Evolutionary conservation across 106 monocot genomes (phyloP).

Genomic region (Allium sativum): DNA sequence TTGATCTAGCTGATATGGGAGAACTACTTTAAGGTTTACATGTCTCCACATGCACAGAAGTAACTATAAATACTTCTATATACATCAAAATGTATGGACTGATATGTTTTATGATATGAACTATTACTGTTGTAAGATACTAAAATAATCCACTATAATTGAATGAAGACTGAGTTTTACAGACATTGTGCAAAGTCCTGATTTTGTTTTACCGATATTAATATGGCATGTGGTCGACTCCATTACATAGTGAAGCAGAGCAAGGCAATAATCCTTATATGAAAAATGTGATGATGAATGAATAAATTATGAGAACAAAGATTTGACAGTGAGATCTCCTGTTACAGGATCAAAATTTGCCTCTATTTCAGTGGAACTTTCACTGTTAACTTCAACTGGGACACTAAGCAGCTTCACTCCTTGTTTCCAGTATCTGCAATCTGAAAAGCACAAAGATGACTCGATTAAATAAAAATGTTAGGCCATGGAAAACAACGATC

Average conservation of each 20-base stretch:
- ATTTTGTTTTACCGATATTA: no score
- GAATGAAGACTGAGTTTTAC: no score
- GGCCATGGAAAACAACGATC: background rate
- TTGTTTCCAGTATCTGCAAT: constrained; percentile 86
- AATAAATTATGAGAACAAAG: constrained; percentile 15
- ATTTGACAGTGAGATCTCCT: constrained; percentile 45
- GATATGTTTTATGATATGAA: no score
- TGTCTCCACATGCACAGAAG: no score
- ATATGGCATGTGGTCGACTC: no score
- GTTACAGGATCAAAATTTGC: constrained; percentile 59
- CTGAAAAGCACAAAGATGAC: constrained; percentile 19
- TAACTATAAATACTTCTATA: no score
- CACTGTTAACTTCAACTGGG: constrained; percentile 35
- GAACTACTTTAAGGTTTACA: constrained; percentile 50
- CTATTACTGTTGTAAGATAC: no score
- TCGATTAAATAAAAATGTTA: background rate
- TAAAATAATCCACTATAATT: no score
- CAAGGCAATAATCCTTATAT: no score
- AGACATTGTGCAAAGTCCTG: no score
- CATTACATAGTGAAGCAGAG: no score
- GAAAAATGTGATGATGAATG: background rate
- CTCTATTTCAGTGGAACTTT: constrained; percentile 35
- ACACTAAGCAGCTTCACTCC: constrained; percentile 73
- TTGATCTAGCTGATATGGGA: constrained; percentile 56
- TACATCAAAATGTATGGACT: no score